phyloP scores from a whole-genome alignment of 805 yeast genomes.

The Diddensiella caesifluorescens region DNA sequence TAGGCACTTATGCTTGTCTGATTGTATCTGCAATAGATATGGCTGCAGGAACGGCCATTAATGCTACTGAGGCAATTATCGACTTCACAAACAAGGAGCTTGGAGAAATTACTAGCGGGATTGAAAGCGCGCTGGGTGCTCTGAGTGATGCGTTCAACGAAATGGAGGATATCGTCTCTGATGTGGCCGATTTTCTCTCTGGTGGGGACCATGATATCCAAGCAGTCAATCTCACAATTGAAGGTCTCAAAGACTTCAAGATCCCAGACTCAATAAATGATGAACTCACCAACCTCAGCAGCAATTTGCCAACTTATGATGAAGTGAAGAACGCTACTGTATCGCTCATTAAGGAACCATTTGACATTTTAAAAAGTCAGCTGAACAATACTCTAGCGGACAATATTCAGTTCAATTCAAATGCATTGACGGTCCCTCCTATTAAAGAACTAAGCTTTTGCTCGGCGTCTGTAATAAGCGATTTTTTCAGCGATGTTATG shows the following conservation, averaged over 20 bases:
- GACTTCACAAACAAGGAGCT: slow-evolving; percentile 58
- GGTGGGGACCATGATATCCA: slow-evolving; percentile 38
- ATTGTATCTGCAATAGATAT: slow-evolving; percentile 69
- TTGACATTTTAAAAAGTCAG: slow-evolving; percentile 41
- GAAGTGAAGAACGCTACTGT: slow-evolving; percentile 57
- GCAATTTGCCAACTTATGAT: slow-evolving; percentile 59
- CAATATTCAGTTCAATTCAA: slow-evolving; percentile 26
- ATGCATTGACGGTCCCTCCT: slow-evolving; percentile 41
- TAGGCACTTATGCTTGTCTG: slow-evolving; percentile 86
- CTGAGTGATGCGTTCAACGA: slow-evolving; percentile 54
- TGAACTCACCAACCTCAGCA: slow-evolving; percentile 47
- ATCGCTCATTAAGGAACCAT: slow-evolving; percentile 52
- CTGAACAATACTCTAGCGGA: slow-evolving; percentile 24
- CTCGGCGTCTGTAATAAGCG: slow-evolving; percentile 33
- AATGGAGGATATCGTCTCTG: slow-evolving; percentile 45
- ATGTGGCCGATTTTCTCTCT: slow-evolving; percentile 52
- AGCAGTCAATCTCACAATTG: slow-evolving; percentile 55
- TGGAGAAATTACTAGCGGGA: slow-evolving; percentile 46
- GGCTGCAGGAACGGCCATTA: slow-evolving; percentile 63
- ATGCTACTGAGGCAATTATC: slow-evolving; percentile 62
- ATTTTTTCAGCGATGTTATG: slow-evolving; percentile 34
- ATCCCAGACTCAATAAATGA: slow-evolving; percentile 63
- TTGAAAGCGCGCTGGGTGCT: slow-evolving; percentile 62
- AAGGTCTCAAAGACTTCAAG: slow-evolving; percentile 48
- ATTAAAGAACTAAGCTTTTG: slow-evolving; percentile 36